Evolutionary conservation across 2,329 filamentous ascomycete species (phyloP).

Genomic region (Fusarium napiforme): DNA sequence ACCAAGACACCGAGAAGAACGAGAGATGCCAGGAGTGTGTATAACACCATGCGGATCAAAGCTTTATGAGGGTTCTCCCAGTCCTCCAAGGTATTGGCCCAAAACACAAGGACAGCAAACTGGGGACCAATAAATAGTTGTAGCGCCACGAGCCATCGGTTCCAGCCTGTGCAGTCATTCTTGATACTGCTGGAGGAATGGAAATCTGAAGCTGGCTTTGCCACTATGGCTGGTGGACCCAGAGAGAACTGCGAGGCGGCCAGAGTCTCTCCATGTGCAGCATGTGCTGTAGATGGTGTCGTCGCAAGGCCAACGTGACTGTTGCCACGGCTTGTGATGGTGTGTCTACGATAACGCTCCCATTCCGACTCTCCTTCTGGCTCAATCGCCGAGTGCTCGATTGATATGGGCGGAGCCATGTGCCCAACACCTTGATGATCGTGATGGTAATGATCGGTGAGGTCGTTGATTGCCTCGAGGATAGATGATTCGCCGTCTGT

Average conservation of each 20-base stretch:
- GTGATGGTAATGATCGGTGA: conserved; percentile 33
- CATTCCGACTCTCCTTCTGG: conserved; percentile 66
- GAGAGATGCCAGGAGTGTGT: conserved; percentile 75
- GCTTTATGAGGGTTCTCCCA: conserved; percentile 61
- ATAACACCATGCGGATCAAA: conserved; percentile 68
- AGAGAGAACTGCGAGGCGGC: conserved; percentile 31
- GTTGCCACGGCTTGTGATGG: conserved; percentile 45
- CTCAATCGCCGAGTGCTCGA: conserved; percentile 50
- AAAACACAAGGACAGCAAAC: conserved; percentile 82
- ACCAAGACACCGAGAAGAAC: conserved; percentile 74
- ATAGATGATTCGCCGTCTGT: conserved; percentile 55
- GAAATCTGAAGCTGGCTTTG: conserved; percentile 49
- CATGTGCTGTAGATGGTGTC: conserved; percentile 30
- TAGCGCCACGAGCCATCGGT: conserved; percentile 86
- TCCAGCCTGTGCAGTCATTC: conserved; percentile 74
- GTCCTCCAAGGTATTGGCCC: conserved; percentile 73
- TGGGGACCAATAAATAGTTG: conserved; percentile 89
- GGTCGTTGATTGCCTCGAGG: conserved; percentile 45
- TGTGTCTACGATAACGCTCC: conserved; percentile 66
- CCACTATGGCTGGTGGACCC: conserved; percentile 39
- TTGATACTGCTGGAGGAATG: conserved; percentile 48
- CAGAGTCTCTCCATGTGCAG: conserved; percentile 39
- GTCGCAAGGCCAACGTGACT: conserved; percentile 35
- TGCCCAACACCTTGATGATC: conserved; percentile 48
- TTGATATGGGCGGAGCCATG: conserved; percentile 49